Percentiles rank a stretch among this genome's conserved stretches.
Evolutionary conservation across 176 grass and related monocot genomes (phyloP).

Genomic region (Raddia guianensis): DNA sequence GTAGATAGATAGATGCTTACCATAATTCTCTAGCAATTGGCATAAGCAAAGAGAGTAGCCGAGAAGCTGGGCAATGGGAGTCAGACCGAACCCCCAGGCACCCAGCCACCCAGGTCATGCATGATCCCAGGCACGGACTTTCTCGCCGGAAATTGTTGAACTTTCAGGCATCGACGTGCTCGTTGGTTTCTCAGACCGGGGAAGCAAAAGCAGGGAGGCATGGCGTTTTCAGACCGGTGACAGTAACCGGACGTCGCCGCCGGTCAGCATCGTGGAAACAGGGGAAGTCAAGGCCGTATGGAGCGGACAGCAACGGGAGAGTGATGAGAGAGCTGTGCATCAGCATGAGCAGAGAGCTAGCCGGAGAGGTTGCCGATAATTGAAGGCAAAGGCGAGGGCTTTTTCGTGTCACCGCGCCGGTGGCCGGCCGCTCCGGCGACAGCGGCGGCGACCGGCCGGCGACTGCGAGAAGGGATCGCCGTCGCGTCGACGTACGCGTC

Average conservation of each 20-base stretch:
- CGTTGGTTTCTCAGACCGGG: not conserved
- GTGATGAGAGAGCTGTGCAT: not conserved
- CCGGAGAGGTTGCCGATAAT: slow-evolving; percentile 38
- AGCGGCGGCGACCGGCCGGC: not conserved
- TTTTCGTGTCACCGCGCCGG: not conserved
- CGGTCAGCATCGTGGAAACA: slow-evolving; percentile 3
- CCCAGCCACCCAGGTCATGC: not conserved
- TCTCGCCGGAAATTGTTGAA: not conserved
- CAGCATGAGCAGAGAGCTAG: not conserved
- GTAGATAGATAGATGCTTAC: no score
- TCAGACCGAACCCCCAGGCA: not conserved
- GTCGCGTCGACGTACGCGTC: not conserved
- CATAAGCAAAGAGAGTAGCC: not conserved
- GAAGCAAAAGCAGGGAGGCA: not conserved
- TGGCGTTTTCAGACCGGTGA: not conserved
- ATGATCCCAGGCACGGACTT: not conserved
- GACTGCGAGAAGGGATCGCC: not conserved
- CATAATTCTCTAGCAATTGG: no score
- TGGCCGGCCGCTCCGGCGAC: not conserved
- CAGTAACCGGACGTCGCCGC: slow-evolving; percentile 1
- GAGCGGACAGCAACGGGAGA: slow-evolving; percentile 8
- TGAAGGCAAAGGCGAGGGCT: slow-evolving; percentile 8
- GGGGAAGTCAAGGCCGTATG: slow-evolving; percentile 33
- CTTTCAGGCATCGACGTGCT: not conserved
- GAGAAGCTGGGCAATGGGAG: not conserved